These are phyloP conservation scores for Phytophthora lateralis DNA, from an alignment of 352 stramenopile species.

Conservation along the genomic window DNA sequence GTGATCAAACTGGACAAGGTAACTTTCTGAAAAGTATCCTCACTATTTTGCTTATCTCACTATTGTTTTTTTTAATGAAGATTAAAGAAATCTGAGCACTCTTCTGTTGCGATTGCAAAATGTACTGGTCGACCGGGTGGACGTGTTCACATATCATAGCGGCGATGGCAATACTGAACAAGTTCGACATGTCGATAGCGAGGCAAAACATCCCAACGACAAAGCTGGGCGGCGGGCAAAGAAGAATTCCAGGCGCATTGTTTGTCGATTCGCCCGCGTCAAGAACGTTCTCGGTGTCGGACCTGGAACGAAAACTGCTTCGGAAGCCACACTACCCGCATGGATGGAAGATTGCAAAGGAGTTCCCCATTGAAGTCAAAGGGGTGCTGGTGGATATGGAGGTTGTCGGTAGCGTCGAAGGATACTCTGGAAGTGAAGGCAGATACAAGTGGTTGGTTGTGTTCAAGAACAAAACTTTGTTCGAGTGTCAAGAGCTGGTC, in stretches of 20 bases:
- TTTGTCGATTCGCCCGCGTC: background rate
- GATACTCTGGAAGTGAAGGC: background rate
- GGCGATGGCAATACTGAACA: slow-evolving; percentile 1
- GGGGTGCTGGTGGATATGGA: background rate
- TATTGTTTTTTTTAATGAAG: background rate
- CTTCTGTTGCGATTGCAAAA: slow-evolving; percentile 25
- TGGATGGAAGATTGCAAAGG: background rate
- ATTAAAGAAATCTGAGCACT: slow-evolving; percentile 15
- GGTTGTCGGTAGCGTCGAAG: background rate
- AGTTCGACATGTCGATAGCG: background rate
- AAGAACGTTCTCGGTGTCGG: background rate
- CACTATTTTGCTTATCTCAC: background rate
- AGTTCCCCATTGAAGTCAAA: background rate
- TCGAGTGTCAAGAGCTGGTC: background rate
- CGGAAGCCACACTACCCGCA: background rate
- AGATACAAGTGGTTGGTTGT: background rate
- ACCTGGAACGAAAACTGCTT: background rate
- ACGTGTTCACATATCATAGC: slow-evolving; percentile 12
- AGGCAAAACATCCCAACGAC: background rate
- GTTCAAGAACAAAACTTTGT: background rate
- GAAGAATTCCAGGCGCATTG: background rate
- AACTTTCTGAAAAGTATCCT: background rate
- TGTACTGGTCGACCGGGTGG: slow-evolving; percentile 5
- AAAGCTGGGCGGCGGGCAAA: background rate
- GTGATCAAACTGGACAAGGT: background rate